phyloP scores from a whole-genome alignment of 1,139 yeast genomes.

The Scheffersomyces lignicola region DNA sequence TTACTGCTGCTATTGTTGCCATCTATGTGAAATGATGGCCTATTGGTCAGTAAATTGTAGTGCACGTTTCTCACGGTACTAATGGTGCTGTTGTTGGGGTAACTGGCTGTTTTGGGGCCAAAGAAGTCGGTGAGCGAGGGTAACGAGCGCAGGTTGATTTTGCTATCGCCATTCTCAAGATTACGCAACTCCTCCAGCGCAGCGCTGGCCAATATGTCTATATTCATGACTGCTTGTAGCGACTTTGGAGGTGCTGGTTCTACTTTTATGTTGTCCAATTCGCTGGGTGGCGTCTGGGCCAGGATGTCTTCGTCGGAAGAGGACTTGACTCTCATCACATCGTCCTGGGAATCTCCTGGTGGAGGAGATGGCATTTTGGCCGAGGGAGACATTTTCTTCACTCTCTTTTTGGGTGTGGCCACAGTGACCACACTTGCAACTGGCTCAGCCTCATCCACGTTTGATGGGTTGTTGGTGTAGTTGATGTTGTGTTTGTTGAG shows the following conservation, averaged over 20 bases:
- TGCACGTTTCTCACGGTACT: background rate
- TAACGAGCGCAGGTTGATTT: constrained; percentile 50
- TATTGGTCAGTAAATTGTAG: background rate
- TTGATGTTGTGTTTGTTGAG: constrained; percentile 13
- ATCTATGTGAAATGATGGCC: constrained; percentile 6
- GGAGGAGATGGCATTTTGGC: constrained; percentile 1
- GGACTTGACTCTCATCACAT: background rate
- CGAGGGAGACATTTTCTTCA: too few species aligned
- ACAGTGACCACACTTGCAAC: constrained; percentile 9
- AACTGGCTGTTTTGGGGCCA: constrained; percentile 8
- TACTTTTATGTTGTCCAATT: constrained; percentile 1
- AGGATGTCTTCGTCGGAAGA: constrained; percentile 3
- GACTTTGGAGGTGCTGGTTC: constrained; percentile 7
- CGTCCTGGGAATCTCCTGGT: too few species aligned
- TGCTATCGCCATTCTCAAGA: constrained; percentile 29
- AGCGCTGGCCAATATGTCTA: constrained; percentile 76
- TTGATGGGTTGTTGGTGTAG: constrained; percentile 6
- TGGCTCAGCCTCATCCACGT: constrained; percentile 2
- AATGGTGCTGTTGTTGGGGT: constrained; percentile 4
- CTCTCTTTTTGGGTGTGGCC: constrained; percentile 2
- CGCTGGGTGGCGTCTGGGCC: constrained; percentile 5
- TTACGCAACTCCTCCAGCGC: constrained; percentile 74
- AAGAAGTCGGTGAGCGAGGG: constrained; percentile 68
- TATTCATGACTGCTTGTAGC: constrained; percentile 38
- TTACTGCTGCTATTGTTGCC: constrained; percentile 12